phyloP scores from a whole-genome alignment of 1,284 basidiomycete species.

The Heliocybe sulcata region DNA sequence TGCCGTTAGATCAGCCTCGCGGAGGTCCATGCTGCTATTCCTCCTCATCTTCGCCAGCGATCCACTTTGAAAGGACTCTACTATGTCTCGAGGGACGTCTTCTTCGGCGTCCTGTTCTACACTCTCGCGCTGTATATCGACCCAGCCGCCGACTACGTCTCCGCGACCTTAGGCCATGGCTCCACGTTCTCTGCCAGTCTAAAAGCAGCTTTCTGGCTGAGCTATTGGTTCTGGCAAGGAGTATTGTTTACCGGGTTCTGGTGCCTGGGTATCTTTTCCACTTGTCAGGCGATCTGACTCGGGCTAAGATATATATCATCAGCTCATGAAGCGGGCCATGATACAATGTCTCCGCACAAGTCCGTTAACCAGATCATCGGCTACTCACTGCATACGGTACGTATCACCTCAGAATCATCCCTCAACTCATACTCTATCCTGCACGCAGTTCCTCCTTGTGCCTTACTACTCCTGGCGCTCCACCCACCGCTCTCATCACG shows the following conservation, averaged over 20 bases:
- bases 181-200: conserved; percentile 11
- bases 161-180: conserved; percentile 18
- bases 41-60: conserved; percentile 64
- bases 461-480: conserved; percentile 48
- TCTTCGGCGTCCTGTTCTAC: conserved; percentile 44
- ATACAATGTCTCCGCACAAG: conserved; percentile 29
- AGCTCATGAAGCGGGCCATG: conserved; percentile 45
- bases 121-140: conserved; percentile 57
- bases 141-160: conserved; percentile 21
- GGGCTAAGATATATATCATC: not conserved
- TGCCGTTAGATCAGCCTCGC: conserved; percentile 32
- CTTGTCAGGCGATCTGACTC: not conserved
- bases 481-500: conserved; percentile 41
- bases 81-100: conserved; percentile 53
- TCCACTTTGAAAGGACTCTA: conserved; percentile 52
- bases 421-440: not conserved
- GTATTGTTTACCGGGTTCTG: conserved; percentile 51
- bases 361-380: conserved; percentile 35
- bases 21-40: conserved; percentile 39
- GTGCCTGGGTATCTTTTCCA: conserved; percentile 30
- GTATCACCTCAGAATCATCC: not conserved
- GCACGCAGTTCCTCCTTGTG: conserved; percentile 32
- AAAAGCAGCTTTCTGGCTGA: conserved; percentile 47
- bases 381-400: conserved; percentile 31
- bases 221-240: conserved; percentile 60